Base-by-base conservation (phyloP, 1,139 yeast species). In the Zygotorulaspora mrakii region DNA sequence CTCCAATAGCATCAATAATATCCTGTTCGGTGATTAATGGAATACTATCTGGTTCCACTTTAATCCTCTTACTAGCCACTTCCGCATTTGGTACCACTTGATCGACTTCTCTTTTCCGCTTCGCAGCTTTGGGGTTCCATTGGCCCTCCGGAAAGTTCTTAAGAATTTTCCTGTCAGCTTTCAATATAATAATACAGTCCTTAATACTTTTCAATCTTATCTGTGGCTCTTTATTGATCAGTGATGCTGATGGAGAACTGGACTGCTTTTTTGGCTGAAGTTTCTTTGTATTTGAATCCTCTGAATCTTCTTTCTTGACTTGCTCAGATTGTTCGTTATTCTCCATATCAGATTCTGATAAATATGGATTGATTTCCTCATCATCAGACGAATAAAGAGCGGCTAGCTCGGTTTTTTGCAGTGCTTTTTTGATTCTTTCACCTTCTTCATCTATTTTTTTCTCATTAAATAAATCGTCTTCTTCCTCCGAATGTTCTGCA, bases 391-490 rank as follows among this genome's bases (percentile, higher is more conserved):
- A 96, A 62, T 91, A 91, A 45, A 85, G 82, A 27, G 88, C 94
- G 51, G 82, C 82, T 64, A 88, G 82, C 61, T 91, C 98, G 33
- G 94, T 78, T 53, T 87, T 82, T 50, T 84, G 79, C 56, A 91
- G 72, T 2, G 91, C 89, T 62, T 85, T 84, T 54, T 88, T 77
- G 48, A 91, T 75, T 55, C 83, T 82, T 56, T 81, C 81, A 48
- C 97, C 97, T 62, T 87, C 96, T 60, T 86, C 88, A 64, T 89
- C 96, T 36, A 88, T 86, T 58, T 83, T 83, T 55, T 84, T 75
- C 17, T 79, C 76, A 45, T 79, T 87, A 52, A 81, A 81, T 40
- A 82, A 65, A 31, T 76, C 82, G 27, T 70, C 77, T 29, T 69
- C 71, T 16, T 64, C 64, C 23, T 69, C 77, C 33, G 74, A 77